These are phyloP conservation scores for Pulveroboletus sp. DNA, from an alignment of 768 basidiomycete genomes.

Conservation along the genomic window DNA sequence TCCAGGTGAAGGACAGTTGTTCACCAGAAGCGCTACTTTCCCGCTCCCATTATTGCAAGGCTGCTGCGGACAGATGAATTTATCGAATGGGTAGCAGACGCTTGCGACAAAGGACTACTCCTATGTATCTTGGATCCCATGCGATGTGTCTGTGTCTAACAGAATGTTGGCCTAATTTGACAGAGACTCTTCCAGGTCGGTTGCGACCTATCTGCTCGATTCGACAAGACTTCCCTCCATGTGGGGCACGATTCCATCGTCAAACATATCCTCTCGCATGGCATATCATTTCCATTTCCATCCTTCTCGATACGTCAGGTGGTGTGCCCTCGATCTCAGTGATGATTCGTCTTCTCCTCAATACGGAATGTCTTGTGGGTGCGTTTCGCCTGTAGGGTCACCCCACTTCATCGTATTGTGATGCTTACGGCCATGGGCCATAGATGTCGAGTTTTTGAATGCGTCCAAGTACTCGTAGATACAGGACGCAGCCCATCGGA, in stretches of 20 bases:
- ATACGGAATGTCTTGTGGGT: not conserved
- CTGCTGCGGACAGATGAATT: conserved; percentile 6
- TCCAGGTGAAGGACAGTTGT: no score
- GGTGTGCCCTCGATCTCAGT: not conserved
- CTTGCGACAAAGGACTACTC: not conserved
- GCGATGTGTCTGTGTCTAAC: not conserved
- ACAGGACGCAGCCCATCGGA: conserved; percentile 8
- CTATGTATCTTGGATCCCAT: not conserved
- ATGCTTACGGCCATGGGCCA: no score
- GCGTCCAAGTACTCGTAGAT: not conserved
- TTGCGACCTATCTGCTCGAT: not conserved
- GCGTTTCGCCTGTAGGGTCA: not conserved
- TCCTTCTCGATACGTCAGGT: conserved; percentile 1
- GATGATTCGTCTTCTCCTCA: conserved; percentile 3
- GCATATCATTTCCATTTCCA: not conserved
- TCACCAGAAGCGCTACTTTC: not conserved
- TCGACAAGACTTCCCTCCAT: not conserved
- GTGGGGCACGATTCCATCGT: conserved; percentile 4
- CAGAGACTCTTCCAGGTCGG: conserved; percentile 8
- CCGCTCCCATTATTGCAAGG: not conserved
- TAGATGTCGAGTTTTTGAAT: not conserved
- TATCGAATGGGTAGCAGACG: conserved; percentile 2
- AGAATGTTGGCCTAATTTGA: not conserved
- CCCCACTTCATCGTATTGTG: not conserved
- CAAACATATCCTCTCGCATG: not conserved